These are phyloP conservation scores for Candida silvatica DNA, from an alignment of 805 yeast genomes.

Conservation along the genomic window DNA sequence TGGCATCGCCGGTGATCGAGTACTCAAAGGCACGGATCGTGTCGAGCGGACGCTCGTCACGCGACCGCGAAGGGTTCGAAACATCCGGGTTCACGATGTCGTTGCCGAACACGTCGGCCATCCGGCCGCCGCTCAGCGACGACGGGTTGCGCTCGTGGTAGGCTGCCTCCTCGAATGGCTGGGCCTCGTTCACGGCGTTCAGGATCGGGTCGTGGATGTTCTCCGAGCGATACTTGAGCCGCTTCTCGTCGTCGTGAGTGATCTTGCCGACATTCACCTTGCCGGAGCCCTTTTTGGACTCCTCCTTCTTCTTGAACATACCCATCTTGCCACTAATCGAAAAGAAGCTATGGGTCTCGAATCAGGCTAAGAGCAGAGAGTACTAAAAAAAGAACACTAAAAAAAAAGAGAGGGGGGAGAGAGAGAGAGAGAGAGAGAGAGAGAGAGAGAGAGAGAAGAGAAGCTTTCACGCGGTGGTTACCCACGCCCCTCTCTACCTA, in stretches of 20 bases:
- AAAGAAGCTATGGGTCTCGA: not conserved
- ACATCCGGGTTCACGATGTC: constrained; percentile 73
- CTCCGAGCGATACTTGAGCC: constrained; percentile 56
- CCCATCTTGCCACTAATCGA: constrained; percentile 27
- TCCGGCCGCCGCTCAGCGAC: constrained; percentile 27
- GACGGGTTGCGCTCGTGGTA: constrained; percentile 27
- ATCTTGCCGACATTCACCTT: constrained; percentile 27
- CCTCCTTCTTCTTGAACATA: constrained; percentile 31
- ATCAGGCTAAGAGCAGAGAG: not conserved
- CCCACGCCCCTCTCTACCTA: too few relatives aligned
- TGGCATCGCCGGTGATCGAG: constrained; percentile 82
- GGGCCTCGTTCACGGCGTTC: constrained; percentile 89
- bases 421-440: too few relatives aligned
- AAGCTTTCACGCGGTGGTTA: too few relatives aligned
- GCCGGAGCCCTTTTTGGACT: constrained; percentile 9
- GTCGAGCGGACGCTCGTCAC: constrained; percentile 96
- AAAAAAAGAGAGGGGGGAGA: too few relatives aligned
- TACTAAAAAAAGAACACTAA: too few relatives aligned
- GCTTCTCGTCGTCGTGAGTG: constrained; percentile 41
- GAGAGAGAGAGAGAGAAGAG: too few relatives aligned
- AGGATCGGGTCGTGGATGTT: constrained; percentile 85
- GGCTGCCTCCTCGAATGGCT: constrained; percentile 75
- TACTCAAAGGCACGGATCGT: constrained; percentile 92
- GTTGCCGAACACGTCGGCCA: constrained; percentile 81
- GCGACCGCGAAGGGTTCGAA: constrained; percentile 85